A percentile compares a stretch with the other conserved stretches of the same genome.
phyloP scores from a whole-genome alignment of 495 filamentous ascomycete species.

The Annulohypoxylon stygium region DNA sequence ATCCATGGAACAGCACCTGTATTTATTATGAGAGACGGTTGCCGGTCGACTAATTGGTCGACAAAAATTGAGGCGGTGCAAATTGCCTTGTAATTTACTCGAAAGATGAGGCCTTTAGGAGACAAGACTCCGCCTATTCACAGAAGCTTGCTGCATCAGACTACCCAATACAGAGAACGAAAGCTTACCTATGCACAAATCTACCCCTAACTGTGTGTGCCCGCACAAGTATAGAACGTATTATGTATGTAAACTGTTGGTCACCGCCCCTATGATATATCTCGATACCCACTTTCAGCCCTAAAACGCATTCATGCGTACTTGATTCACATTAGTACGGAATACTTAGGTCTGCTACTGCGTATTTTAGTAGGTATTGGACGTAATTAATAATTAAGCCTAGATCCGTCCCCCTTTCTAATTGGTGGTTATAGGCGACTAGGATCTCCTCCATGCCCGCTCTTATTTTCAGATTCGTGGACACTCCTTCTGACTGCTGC shows the following conservation, averaged over 20 bases:
- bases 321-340: slow-evolving; percentile 1
- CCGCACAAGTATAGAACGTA: not conserved
- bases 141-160: not conserved
- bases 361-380: not conserved
- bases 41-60: slow-evolving; percentile 10
- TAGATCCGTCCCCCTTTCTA: slow-evolving; percentile 2
- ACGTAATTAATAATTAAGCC: slow-evolving; percentile 1
- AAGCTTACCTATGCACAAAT: not conserved
- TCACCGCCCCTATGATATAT: slow-evolving; percentile 1
- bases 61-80: slow-evolving; percentile 10
- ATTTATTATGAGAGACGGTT: not conserved
- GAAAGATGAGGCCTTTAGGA: slow-evolving; percentile 6
- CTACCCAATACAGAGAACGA: not conserved
- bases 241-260: not conserved
- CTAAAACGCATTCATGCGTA: not conserved
- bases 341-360: not conserved
- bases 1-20: too few species aligned
- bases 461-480: slow-evolving; percentile 13
- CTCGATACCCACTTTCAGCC: slow-evolving; percentile 12
- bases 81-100: not conserved
- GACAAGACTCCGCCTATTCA: not conserved
- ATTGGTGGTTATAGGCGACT: slow-evolving; percentile 12
- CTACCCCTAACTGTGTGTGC: not conserved
- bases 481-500: slow-evolving; percentile 18
- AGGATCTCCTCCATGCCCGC: slow-evolving; percentile 1